Conservation (phyloP, 2,329 filamentous ascomycete species). For the Periconia sp. region DNA sequence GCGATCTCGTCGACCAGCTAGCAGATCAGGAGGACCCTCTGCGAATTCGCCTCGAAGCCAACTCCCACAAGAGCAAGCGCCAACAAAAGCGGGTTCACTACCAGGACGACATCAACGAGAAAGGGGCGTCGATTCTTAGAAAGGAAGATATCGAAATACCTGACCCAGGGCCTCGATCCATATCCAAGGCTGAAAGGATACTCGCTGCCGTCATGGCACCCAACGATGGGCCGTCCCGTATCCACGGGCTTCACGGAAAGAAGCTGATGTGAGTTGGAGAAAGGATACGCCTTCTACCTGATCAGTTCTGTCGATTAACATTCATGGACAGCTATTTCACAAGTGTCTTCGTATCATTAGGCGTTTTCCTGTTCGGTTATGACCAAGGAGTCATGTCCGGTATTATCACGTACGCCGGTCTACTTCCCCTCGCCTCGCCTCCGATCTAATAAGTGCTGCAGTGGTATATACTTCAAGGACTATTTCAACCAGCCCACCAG, state of each 20-base stretch:
- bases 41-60: slow-evolving; percentile 66
- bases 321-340: slow-evolving; percentile 77
- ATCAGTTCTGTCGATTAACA: slow-evolving; percentile 9
- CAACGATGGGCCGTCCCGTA: slow-evolving; percentile 67
- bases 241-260: slow-evolving; percentile 93
- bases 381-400: slow-evolving; percentile 88
- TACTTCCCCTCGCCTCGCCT: slow-evolving; percentile 19
- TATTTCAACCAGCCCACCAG: slow-evolving; percentile 89
- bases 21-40: slow-evolving; percentile 82
- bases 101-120: slow-evolving; percentile 50
- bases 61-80: slow-evolving; percentile 47
- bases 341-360: slow-evolving; percentile 83
- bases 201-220: slow-evolving; percentile 84
- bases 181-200: slow-evolving; percentile 68
- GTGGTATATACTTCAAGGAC: slow-evolving; percentile 82
- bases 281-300: slow-evolving; percentile 22
- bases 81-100: slow-evolving; percentile 72
- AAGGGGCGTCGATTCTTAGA: slow-evolving; percentile 49
- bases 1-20: slow-evolving; percentile 90
- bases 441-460: slow-evolving; percentile 46
- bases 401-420: slow-evolving; percentile 64
- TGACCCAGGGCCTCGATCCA: slow-evolving; percentile 62
- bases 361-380: slow-evolving; percentile 87
- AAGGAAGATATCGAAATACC: slow-evolving; percentile 82
- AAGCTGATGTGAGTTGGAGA: slow-evolving; percentile 82